Evolutionary conservation across 495 filamentous ascomycete genomes (phyloP).

Genomic region (Annulohypoxylon nitens): DNA sequence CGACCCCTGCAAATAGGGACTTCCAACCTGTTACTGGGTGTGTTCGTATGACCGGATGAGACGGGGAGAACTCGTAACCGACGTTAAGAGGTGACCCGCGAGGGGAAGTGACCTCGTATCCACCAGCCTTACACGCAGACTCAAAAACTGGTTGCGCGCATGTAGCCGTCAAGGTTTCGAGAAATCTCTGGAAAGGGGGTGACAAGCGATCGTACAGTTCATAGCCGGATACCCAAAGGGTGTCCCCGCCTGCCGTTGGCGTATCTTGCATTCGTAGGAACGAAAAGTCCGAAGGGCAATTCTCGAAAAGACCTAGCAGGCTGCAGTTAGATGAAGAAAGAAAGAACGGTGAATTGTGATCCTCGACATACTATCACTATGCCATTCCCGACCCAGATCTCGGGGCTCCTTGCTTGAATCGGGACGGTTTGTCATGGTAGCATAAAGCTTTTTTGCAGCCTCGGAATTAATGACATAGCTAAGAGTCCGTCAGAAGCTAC

Average conservation of each 20-base stretch:
- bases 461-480: conserved; percentile 64
- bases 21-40: conserved; percentile 66
- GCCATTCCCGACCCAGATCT: conserved; percentile 59
- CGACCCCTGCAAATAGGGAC: conserved; percentile 59
- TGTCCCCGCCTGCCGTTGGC: conserved; percentile 58
- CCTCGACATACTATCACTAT: conserved; percentile 55
- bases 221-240: conserved; percentile 62
- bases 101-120: conserved; percentile 57
- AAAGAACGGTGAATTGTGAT: too few species aligned
- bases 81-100: conserved; percentile 58
- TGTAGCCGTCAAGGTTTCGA: conserved; percentile 57
- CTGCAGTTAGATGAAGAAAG: neutral
- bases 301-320: conserved; percentile 52
- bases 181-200: conserved; percentile 53
- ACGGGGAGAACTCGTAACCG: conserved; percentile 54
- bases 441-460: conserved; percentile 60
- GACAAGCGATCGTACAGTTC: conserved; percentile 58
- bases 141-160: conserved; percentile 60
- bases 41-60: conserved; percentile 62
- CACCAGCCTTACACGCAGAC: conserved; percentile 52
- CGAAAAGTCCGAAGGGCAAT: conserved; percentile 57
- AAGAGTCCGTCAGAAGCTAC: neutral
- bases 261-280: conserved; percentile 59
- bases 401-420: conserved; percentile 50
- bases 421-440: conserved; percentile 55